Evolutionary conservation across 2,329 filamentous ascomycete genomes (phyloP), one percentile per base, ranked within the genome.

Genomic region (Aspergillus viridinutans): DNA sequence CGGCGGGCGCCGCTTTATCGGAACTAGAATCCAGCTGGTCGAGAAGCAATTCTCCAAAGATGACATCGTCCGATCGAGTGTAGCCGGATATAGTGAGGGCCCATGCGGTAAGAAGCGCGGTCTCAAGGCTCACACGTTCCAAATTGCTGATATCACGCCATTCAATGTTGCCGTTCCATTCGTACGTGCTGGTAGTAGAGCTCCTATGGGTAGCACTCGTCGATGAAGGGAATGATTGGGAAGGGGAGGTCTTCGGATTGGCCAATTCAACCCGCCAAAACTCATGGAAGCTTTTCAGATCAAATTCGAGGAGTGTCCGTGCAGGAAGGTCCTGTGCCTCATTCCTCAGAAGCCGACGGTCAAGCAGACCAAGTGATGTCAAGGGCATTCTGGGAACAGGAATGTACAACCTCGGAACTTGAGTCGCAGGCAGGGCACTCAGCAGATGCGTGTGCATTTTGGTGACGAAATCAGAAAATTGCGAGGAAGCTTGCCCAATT

Each of bases 11-110:
- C 4, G 75, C 25, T 9, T 78, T 74, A 29, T 71, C 62, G 43
- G 72, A 67, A 28, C 77, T 72, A 25, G 77, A 64, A 10, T 71
- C 64, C 21, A 47, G 43, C 8, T 74, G 67, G 2, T 76, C 75
- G 50, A 72, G 71, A n/a, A 78, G 67, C 1, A 72, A 76, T 50
- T 76, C 74, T 6, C 74, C 77, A 63, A 77, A 78, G 1, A 76
- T 54, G 3, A 77, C 70, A 50, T 78, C 75, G 28, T 76, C 66
- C 21, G 72, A 72, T 1, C 65, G 67, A 3, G 74, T 72, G 50
- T 74, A 76, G 4, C 64, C 67, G 9, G 74, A 68, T 8, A 76
- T 54, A 1, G 76, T 64, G 21, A 79, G 42, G 1, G 70, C 72
- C 76, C 75, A 79, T 5, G 77, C 76, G 26, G 72, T 72, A 3